A percentile compares a stretch with the other conserved stretches of the same genome.
These are phyloP conservation scores for Begonia fuchsioides DNA, from an alignment of 306 rosid genomes.

Conservation along the genomic window DNA sequence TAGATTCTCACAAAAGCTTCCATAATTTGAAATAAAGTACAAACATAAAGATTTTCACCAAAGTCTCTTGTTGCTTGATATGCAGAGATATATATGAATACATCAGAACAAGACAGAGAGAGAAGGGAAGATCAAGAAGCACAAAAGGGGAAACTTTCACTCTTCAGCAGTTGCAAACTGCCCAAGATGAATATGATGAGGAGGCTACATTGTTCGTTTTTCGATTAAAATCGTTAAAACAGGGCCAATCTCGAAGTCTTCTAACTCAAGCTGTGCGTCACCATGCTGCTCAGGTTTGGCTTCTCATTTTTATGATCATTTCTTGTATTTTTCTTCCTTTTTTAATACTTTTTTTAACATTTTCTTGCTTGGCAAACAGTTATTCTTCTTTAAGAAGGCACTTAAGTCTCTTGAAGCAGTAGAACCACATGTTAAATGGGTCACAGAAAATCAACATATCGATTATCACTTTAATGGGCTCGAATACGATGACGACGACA, in stretches of 20 bases:
- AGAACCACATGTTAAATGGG: constrained; percentile 75
- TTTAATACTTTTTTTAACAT: neutral
- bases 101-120: constrained; percentile 53
- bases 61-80: neutral
- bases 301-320: constrained; percentile 3
- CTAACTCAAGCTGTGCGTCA: constrained; percentile 99
- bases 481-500: constrained; percentile 55
- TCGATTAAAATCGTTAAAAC: constrained; percentile 92
- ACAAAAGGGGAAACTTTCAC: constrained; percentile 63
- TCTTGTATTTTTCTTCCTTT: constrained; percentile 1
- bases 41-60: constrained; percentile 4
- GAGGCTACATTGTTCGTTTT: constrained; percentile 88
- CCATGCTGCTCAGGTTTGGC: constrained; percentile 87
- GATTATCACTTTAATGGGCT: constrained; percentile 83
- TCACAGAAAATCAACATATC: constrained; percentile 78
- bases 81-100: constrained; percentile 69
- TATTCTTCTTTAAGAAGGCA: constrained; percentile 80
- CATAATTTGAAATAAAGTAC: no score
- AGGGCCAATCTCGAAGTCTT: constrained; percentile 93
- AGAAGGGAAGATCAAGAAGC: constrained; percentile 67
- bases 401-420: constrained; percentile 70
- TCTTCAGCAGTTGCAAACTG: constrained; percentile 58
- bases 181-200: constrained; percentile 84
- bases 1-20: neutral
- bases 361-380: constrained; percentile 41